Conservation (phyloP, 768 basidiomycete genomes). For the Chalciporus pseudorubinellus region DNA sequence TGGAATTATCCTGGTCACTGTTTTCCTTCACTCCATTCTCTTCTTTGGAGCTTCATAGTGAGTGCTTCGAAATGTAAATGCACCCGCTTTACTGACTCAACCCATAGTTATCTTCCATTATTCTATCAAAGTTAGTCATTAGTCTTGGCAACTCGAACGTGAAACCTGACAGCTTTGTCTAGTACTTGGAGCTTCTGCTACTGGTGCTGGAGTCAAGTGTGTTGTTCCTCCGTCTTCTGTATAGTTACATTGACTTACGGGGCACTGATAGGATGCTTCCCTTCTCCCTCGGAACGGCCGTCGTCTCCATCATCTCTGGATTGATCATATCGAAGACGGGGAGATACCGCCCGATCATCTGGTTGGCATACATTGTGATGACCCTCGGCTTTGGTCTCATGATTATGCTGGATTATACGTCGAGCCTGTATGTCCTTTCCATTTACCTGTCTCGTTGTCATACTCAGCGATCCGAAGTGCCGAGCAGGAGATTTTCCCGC, state of each 20-base stretch:
- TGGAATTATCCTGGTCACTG: slow-evolving; percentile 50
- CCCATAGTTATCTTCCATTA: slow-evolving; percentile 57
- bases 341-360: slow-evolving; percentile 57
- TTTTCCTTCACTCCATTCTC: slow-evolving; percentile 59
- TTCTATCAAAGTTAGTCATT: slow-evolving; percentile 51
- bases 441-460: background rate
- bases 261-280: slow-evolving; percentile 58
- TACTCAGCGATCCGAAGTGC: slow-evolving; percentile 37
- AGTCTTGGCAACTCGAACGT: background rate
- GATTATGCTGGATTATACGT: slow-evolving; percentile 58
- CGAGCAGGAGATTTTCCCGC: slow-evolving; percentile 56
- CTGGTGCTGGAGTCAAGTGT: slow-evolving; percentile 61
- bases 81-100: background rate
- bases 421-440: slow-evolving; percentile 39
- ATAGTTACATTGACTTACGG: too few relatives aligned
- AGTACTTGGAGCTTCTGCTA: slow-evolving; percentile 67
- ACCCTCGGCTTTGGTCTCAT: slow-evolving; percentile 67
- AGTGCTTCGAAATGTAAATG: background rate
- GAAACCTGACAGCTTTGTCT: background rate
- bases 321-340: slow-evolving; percentile 55
- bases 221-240: background rate
- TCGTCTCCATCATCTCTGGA: slow-evolving; percentile 55
- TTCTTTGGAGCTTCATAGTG: slow-evolving; percentile 49
- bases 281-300: slow-evolving; percentile 57
- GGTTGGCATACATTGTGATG: slow-evolving; percentile 56